These are phyloP conservation scores for Stipa capillata DNA, from an alignment of 176 grass and related monocot species.

Conservation along the genomic window DNA sequence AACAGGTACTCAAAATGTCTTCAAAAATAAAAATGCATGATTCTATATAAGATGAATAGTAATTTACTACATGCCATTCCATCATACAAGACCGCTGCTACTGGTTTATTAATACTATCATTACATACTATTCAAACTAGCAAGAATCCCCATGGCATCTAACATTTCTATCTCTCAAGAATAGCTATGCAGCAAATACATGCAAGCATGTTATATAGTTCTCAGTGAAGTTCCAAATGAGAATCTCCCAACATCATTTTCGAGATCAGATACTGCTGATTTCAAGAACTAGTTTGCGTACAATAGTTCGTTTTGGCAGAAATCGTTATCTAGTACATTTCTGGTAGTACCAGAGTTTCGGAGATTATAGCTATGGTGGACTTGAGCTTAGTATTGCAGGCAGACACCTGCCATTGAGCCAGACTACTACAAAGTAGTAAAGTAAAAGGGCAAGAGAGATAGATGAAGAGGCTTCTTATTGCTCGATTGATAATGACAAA, in stretches of 20 bases:
- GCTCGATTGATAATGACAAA: background rate
- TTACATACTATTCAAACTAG: background rate
- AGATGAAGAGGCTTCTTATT: background rate
- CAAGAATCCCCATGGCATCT: background rate
- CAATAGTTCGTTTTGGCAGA: background rate
- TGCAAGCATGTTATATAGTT: background rate
- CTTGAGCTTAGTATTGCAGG: background rate
- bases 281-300: background rate
- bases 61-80: no score
- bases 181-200: background rate
- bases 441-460: no score
- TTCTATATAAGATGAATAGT: background rate
- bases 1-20: background rate
- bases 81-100: background rate
- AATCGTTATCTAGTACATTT: background rate
- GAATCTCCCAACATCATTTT: background rate
- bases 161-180: background rate
- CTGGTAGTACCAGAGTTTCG: background rate
- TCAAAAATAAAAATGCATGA: background rate
- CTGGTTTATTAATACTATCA: background rate
- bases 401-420: background rate
- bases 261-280: background rate
- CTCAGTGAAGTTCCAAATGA: background rate
- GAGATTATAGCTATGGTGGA: background rate
- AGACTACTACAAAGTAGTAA: background rate